Evolutionary conservation across 2,329 filamentous ascomycete genomes (phyloP).

Genomic region (Fonsecaea erecta): DNA sequence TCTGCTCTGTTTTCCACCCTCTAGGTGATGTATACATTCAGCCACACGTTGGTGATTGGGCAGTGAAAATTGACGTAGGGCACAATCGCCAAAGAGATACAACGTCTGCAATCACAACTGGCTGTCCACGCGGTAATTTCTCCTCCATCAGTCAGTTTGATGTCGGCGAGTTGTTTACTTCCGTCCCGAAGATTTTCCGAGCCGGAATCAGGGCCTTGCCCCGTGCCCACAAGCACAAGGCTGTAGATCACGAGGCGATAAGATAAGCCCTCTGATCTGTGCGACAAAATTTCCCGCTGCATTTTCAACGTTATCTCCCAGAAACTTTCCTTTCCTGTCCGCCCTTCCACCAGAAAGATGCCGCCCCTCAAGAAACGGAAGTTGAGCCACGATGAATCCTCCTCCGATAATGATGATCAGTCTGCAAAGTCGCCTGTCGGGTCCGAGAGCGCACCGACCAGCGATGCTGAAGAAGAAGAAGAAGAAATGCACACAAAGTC

Average conservation of each 20-base stretch:
- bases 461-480: constrained; percentile 23
- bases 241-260: constrained; percentile 17
- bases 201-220: not conserved
- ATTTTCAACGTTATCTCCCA: not conserved
- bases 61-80: too few relatives aligned
- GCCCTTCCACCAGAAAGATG: constrained; percentile 39
- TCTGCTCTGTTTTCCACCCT: too few relatives aligned
- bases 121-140: too few relatives aligned
- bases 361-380: constrained; percentile 49
- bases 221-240: not conserved
- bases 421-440: not conserved
- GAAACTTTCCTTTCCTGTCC: not conserved
- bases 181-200: not conserved
- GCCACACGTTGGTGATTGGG: too few relatives aligned
- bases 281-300: too few relatives aligned
- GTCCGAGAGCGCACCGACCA: constrained; percentile 12
- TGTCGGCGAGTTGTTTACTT: too few relatives aligned
- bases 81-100: too few relatives aligned
- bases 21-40: too few relatives aligned
- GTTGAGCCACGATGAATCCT: constrained; percentile 36
- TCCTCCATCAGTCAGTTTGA: too few relatives aligned
- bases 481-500: constrained; percentile 12
- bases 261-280: constrained; percentile 15
- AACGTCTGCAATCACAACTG: too few relatives aligned
- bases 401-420: not conserved